These are phyloP conservation scores for Fusarium torulosum DNA, from an alignment of 2,329 filamentous ascomycete genomes.

Conservation along the genomic window DNA sequence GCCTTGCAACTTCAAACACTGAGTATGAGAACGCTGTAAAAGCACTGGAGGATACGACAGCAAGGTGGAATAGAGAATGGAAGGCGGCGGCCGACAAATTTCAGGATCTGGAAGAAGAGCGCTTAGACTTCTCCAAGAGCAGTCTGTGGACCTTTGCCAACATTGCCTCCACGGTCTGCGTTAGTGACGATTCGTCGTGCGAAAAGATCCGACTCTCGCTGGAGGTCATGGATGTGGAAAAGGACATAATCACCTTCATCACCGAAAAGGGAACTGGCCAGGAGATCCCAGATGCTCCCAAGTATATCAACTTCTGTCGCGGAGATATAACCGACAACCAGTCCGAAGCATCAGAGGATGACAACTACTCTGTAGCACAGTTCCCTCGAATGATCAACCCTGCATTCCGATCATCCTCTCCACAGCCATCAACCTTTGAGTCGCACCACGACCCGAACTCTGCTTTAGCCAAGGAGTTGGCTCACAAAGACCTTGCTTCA, in stretches of 20 bases:
- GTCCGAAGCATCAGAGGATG: constrained; percentile 88
- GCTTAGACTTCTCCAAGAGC: constrained; percentile 96
- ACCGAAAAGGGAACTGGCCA: constrained; percentile 90
- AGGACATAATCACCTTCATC: constrained; percentile 92
- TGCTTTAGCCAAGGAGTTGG: constrained; percentile 76
- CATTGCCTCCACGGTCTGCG: constrained; percentile 95
- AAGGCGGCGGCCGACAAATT: constrained; percentile 98
- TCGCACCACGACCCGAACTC: constrained; percentile 91
- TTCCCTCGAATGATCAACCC: constrained; percentile 97
- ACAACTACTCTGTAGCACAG: constrained; percentile 92
- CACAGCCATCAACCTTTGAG: constrained; percentile 91
- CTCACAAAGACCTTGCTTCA: constrained; percentile 64
- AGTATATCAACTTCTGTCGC: constrained; percentile 98
- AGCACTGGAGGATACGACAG: constrained; percentile 92
- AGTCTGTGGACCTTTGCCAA: constrained; percentile 99
- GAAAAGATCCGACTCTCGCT: constrained; percentile 95
- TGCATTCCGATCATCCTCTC: constrained; percentile 93
- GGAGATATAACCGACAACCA: constrained; percentile 84
- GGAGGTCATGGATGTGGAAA: constrained; percentile 96
- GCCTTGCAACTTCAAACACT: constrained; percentile 87
- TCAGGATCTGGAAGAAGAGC: constrained; percentile 97
- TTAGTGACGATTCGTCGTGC: constrained; percentile 95
- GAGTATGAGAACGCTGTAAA: constrained; percentile 97
- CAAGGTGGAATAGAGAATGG: constrained; percentile 97
- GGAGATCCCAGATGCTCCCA: constrained; percentile 96